Percentiles rank a stretch among this genome's conserved stretches.
phyloP scores from a whole-genome alignment of 1,284 basidiomycete species.

The Naganishia liquefaciens region DNA sequence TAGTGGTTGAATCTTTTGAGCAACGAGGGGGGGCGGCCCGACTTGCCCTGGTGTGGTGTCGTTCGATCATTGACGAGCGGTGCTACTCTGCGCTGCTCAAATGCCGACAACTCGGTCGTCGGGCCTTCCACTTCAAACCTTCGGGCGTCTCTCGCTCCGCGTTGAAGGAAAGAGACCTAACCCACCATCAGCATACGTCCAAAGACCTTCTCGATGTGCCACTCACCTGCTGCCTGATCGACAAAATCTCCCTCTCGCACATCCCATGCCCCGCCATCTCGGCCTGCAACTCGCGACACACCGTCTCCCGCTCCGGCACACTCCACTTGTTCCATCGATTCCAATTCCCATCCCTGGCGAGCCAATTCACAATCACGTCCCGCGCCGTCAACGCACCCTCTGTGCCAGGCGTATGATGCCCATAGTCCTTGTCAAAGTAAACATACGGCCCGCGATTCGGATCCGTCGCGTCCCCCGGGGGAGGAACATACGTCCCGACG shows the following conservation, averaged over 20 bases:
- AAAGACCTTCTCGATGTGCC: background rate
- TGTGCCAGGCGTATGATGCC: conserved; percentile 9
- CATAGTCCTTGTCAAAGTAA: conserved; percentile 27
- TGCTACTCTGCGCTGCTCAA: conserved; percentile 14
- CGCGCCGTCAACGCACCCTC: conserved; percentile 8
- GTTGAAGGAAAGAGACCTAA: conserved; percentile 20
- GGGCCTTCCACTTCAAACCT: conserved; percentile 10
- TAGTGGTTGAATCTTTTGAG: background rate
- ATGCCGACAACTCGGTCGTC: background rate
- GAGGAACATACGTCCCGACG: background rate
- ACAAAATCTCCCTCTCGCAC: conserved; percentile 20
- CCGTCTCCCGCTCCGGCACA: conserved; percentile 12
- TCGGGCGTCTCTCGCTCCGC: conserved; percentile 9
- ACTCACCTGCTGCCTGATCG: conserved; percentile 20
- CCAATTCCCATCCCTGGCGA: conserved; percentile 11
- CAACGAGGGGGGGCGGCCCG: background rate
- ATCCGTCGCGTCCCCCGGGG: background rate
- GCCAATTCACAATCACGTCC: conserved; percentile 22
- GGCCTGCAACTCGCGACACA: conserved; percentile 5
- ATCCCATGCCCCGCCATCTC: conserved; percentile 20
- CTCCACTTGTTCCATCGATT: conserved; percentile 10
- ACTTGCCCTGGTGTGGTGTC: conserved; percentile 19
- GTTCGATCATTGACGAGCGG: background rate
- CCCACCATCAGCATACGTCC: background rate
- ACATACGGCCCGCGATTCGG: conserved; percentile 7